phyloP scores from a whole-genome alignment of 202 grass and related monocot genomes.

The Thinopyrum obtusiflorum region DNA sequence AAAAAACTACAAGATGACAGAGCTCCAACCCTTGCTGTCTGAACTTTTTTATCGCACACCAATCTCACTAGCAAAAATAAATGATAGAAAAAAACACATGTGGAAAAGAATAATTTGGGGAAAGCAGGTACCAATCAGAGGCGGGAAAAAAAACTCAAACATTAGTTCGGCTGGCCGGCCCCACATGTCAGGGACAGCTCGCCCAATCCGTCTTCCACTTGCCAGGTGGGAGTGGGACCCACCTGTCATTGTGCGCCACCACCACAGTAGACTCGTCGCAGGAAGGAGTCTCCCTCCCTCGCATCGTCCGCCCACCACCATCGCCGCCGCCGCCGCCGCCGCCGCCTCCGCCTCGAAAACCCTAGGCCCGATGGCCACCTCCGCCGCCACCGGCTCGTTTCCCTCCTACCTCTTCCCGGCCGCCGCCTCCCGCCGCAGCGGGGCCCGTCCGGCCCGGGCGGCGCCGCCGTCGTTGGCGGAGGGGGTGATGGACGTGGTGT shows the following conservation, averaged over 20 bases:
- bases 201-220: neutral
- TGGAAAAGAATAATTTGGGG: neutral
- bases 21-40: too few relatives aligned
- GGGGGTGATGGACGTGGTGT: constrained; percentile 56
- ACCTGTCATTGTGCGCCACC: constrained; percentile 3
- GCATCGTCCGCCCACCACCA: constrained; percentile 38
- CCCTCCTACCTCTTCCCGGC: neutral
- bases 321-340: neutral
- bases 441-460: constrained; percentile 20
- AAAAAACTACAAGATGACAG: too few relatives aligned
- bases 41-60: too few relatives aligned
- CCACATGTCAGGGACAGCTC: neutral
- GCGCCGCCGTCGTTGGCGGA: neutral
- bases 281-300: neutral
- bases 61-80: too few relatives aligned
- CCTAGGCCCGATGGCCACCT: constrained; percentile 32
- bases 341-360: neutral
- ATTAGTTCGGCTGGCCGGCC: neutral
- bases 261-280: neutral
- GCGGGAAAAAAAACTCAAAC: constrained; percentile 33
- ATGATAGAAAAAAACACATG: too few relatives aligned
- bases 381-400: neutral
- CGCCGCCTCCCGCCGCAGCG: neutral
- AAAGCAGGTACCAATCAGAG: neutral
- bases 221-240: neutral